Conservation (phyloP, 148 eudicot genomes). For the Dianthus caryophyllus region DNA sequence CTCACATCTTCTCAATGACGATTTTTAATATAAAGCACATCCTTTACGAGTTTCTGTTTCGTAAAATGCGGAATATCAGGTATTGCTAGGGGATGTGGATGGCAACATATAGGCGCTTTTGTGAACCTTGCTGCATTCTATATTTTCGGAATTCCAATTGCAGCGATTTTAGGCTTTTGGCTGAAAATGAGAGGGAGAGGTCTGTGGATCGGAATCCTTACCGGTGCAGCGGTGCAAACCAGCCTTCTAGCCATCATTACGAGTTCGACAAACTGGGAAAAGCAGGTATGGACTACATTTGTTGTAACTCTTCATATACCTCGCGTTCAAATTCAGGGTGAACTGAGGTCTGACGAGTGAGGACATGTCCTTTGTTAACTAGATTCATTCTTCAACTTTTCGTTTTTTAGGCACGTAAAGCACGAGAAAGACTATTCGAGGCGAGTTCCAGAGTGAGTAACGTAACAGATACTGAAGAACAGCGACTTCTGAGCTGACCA, state of each 20-base stretch:
- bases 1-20: neutral
- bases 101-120: slow-evolving; percentile 88
- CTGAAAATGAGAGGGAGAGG: slow-evolving; percentile 58
- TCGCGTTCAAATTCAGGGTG: no score
- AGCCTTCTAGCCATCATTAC: slow-evolving; percentile 46
- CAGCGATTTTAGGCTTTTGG: slow-evolving; percentile 60
- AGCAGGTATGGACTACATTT: slow-evolving; percentile 35
- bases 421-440: slow-evolving; percentile 55
- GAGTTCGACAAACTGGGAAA: slow-evolving; percentile 53
- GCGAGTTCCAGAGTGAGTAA: slow-evolving; percentile 16
- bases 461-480: slow-evolving; percentile 16
- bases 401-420: slow-evolving; percentile 46
- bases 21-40: neutral
- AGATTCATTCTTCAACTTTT: neutral
- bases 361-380: no score
- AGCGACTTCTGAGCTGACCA: slow-evolving; percentile 10
- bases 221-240: slow-evolving; percentile 52
- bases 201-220: slow-evolving; percentile 71
- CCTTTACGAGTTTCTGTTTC: neutral
- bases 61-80: slow-evolving; percentile 29
- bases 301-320: neutral
- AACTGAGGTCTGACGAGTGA: no score
- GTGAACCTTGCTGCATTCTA: slow-evolving; percentile 78
- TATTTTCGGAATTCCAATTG: slow-evolving; percentile 69
- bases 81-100: slow-evolving; percentile 88